Percentiles rank a stretch among this genome's conserved stretches.
Evolutionary conservation across 805 yeast genomes (phyloP).

Genomic region (Jamesozyma jinghongensis): DNA sequence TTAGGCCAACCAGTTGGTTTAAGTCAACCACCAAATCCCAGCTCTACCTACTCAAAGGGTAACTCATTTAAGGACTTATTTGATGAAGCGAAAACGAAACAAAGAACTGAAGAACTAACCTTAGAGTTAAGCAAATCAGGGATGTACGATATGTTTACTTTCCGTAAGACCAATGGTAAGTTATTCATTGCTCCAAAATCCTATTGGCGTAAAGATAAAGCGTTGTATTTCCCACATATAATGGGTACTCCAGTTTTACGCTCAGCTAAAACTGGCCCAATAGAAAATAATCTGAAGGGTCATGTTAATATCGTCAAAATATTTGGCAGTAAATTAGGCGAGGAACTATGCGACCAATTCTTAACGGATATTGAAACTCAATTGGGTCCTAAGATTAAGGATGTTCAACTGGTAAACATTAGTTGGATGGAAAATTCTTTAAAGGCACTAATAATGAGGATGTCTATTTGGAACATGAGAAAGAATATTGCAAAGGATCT

Average conservation of each 20-base stretch:
- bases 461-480: constrained; percentile 35
- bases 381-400: constrained; percentile 4
- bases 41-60: constrained; percentile 30
- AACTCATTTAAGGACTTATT: constrained; percentile 39
- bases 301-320: constrained; percentile 25
- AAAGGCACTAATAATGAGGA: constrained; percentile 54
- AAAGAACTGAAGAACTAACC: constrained; percentile 46
- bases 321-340: constrained; percentile 46
- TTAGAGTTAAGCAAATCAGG: constrained; percentile 59
- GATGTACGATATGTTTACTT: constrained; percentile 54
- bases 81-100: constrained; percentile 39
- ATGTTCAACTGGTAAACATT: constrained; percentile 64
- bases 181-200: constrained; percentile 76
- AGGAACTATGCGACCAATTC: constrained; percentile 46
- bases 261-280: constrained; percentile 20
- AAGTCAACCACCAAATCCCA: constrained; percentile 28
- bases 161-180: constrained; percentile 73
- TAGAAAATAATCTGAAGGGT: constrained; percentile 26
- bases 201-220: constrained; percentile 59
- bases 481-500: constrained; percentile 35
- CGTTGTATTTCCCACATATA: constrained; percentile 79
- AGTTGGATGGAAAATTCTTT: constrained; percentile 65
- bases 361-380: constrained; percentile 3
- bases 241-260: constrained; percentile 41
- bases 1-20: constrained; percentile 43